A percentile compares a stretch with the other conserved stretches of the same genome.
Conservation (phyloP, 805 yeast genomes). For the Hanseniaspora meyeri region DNA sequence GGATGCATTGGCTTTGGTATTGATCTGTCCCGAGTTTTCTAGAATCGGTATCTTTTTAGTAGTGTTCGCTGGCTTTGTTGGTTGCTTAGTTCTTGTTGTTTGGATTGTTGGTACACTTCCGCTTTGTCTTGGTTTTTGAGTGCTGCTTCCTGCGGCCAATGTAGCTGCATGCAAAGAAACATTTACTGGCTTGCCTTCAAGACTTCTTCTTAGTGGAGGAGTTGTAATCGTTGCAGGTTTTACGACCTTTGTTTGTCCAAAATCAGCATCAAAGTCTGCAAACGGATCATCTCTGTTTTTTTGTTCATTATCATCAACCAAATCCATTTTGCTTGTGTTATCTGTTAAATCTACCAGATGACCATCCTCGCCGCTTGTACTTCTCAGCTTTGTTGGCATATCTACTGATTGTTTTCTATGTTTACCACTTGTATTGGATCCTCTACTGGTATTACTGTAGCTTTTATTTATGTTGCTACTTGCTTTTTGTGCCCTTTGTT, state of each 20-base stretch:
- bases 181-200: slow-evolving; percentile 8
- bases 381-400: not conserved
- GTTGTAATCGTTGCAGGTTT: slow-evolving; percentile 3
- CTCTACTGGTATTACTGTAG: not conserved
- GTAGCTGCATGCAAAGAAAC: slow-evolving; percentile 9
- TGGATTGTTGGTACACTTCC: not conserved
- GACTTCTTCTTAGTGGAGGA: slow-evolving; percentile 1
- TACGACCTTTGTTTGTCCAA: slow-evolving; percentile 4
- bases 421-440: not conserved
- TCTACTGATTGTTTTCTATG: not conserved
- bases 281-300: not conserved
- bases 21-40: not conserved
- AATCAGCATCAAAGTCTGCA: not conserved
- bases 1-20: not conserved
- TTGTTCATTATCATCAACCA: slow-evolving; percentile 15
- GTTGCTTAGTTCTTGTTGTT: not conserved
- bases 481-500: not conserved
- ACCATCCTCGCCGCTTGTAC: not conserved
- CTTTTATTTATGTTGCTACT: not conserved
- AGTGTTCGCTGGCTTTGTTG: not conserved
- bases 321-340: not conserved
- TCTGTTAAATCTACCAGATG: not conserved
- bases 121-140: not conserved
- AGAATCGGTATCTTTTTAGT: slow-evolving; percentile 11
- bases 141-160: not conserved